Evolutionary conservation across 208 protist species (phyloP), one percentile per base, ranked within the genome.

Genomic region (Crithidia fasciculata): DNA sequence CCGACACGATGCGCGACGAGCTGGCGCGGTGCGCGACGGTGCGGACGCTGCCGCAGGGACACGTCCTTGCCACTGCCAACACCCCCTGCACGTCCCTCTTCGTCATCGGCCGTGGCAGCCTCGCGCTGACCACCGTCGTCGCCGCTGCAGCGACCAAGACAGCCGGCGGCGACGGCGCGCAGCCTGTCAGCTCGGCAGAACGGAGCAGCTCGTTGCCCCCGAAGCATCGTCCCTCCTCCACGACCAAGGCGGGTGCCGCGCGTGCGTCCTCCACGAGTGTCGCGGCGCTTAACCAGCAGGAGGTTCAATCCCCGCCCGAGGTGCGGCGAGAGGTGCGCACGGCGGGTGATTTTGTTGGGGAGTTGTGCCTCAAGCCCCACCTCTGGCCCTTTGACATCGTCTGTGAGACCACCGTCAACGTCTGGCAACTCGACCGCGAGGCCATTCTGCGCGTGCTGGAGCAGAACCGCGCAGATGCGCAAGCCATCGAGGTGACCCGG

Each of bases 401-500:
- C 18, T 86, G 82, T 15, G 76, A 88, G 54, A 87, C 90, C 41
- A 90, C 90, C 15, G 87, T 93, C 5, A 87, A 91, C 75, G 62
- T 93, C 37, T 97, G 92, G 90, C 77, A 82, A 45, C 64, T 97
- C 19, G 58, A 77, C 40, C 80, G 72, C 1, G 77, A 78, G n/a
- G 76, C 59, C 9, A 74, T 95, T n/a, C 54, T 83, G 19, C 36
- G 69, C 16, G 66, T 88, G n/a, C 84, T 97, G 50, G 63, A 78
- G 68, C 65, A 10, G 8, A 78, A 85, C 57, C 70, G 75, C 36
- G 83, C 84, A 0, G 74, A 87, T 36, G 76, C 75, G 16, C 92
- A 96, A 78, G 92, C 92, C 6, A 64, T 84, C 40, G 89, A 92
- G 54, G 86, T 95, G 58, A 93, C 88, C 62, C 84, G 87, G 15